Base-by-base conservation (phyloP, 140 eudicot genomes). In the Bidens hawaiensis region DNA sequence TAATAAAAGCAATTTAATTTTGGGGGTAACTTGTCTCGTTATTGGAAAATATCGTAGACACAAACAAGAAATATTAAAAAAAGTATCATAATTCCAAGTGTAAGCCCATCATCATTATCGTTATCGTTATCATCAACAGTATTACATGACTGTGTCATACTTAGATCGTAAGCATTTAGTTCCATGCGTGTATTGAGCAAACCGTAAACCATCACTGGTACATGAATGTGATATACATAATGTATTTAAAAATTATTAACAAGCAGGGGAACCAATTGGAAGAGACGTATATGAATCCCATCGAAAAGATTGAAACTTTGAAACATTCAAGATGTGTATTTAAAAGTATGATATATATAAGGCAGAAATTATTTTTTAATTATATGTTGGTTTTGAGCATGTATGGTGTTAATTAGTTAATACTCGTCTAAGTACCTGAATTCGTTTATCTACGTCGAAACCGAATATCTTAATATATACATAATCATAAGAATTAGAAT, bases 121-220 rank as follows among this genome's bases (percentile, higher is more conserved):
- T 52, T 34, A 22, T 36, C 49, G 5, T 15, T n/a, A 5, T 43
- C 49, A 15, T 36, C 15, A 31, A 16, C 40, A 22, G 49, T 33
- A n/a, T n/a, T n/a, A 26, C 62, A 70, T 70, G 68, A 70, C 34
- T 69, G 61, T 59, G 61, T 47, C 51, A 60, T 48, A 27, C 68
- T 33, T 70, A 62, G 34, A 68, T 42, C 49, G 40, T 48, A 17
- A 12, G 45, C 69, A 50, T 70, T 60, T 26, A 38, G 50, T 50
- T 70, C 63, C 43, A 34, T 60, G 36, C 36, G 36, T 60, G 19
- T 49, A 36, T 61, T 25, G 27, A 49, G 50, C 17, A 18, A 51
- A 6, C 18, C 49, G 6, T 42, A 10, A 45, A n/a, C n/a, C n/a
- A n/a, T n/a, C n/a, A n/a, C n/a, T 30, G 43, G 43, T 10, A 11